Evolutionary conservation across 2,329 filamentous ascomycete genomes (phyloP), one percentile per base, ranked within the genome.

Genomic region (Pleoardoris graminearum): DNA sequence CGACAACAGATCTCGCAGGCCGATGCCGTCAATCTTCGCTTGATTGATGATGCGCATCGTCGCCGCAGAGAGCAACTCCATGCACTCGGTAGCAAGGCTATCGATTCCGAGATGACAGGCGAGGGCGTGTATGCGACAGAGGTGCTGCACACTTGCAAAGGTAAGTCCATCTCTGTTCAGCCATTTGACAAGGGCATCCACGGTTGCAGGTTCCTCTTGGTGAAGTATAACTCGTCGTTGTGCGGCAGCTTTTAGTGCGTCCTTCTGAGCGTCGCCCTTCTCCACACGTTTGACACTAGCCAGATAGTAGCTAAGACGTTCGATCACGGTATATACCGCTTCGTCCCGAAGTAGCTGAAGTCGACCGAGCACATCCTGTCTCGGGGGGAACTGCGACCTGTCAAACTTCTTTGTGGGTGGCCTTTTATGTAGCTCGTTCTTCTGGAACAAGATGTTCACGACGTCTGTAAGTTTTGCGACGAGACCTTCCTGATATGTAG

Each of bases 121-220:
- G 0, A 71, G 57, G 0, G 19, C 11, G n/a, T 59, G 47, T 0
- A 68, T 16, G 4, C 53, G 43, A 48, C 59, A 62, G 1, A 63
- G 50, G 2, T 64, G 55, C 1, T 58, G 50, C 0, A 58, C 47
- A 21, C 48, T 44, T 0, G 49, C 33, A 17, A 41, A 60, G 5
- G 45, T 7, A 3, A 65, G 35, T 0, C 22, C 23, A 0, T 22
- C 6, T 5, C 46, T 29, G 36, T 66, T 65, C 0, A 66, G 38
- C 66, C 66, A 71, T 6, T 56, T 16, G 2, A 63, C 43, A 1
- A 70, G 11, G 2, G 44, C 49, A 2, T 19, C 14, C 1, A 70
- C 50, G 4, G 57, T 55, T 0, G 36, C 27, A 2, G 42, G 39
- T 4, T 58, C 57, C 5, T 36, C 14, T 3, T 27, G 21, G 0